These are phyloP conservation scores for Blastomyces percursus DNA, from an alignment of 2,329 filamentous ascomycete genomes.

Conservation along the genomic window DNA sequence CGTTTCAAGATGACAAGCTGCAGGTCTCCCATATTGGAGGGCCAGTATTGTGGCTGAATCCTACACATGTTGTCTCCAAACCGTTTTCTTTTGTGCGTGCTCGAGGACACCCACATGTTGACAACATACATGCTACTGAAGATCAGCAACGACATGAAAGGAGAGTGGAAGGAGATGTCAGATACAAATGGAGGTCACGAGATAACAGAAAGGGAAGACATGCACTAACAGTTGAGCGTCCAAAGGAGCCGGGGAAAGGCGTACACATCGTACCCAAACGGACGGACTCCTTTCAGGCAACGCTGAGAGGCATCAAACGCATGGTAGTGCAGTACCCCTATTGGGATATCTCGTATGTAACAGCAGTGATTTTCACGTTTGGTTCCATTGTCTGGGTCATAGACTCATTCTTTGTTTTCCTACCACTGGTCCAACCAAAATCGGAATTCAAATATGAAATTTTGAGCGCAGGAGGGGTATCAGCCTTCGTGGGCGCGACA, in stretches of 20 bases:
- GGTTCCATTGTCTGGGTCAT: conserved; percentile 47
- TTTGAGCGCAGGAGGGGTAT: conserved; percentile 47
- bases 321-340: conserved; percentile 44
- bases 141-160: not conserved
- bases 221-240: conserved; percentile 23
- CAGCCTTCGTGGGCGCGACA: conserved; percentile 56
- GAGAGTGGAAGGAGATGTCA: conserved; percentile 3
- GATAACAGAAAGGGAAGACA: conserved; percentile 43
- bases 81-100: not conserved
- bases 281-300: conserved; percentile 25
- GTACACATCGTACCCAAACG: conserved; percentile 23
- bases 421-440: conserved; percentile 45
- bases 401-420: conserved; percentile 54
- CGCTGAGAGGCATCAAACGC: conserved; percentile 31
- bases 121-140: not conserved
- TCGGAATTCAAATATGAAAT: conserved; percentile 46
- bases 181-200: conserved; percentile 30
- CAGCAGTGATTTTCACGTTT: conserved; percentile 44
- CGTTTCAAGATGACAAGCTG: not conserved
- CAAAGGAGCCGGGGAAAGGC: conserved; percentile 14
- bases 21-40: not conserved
- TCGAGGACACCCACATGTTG: not conserved
- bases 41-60: not conserved
- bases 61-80: not conserved
- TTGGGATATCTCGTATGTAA: conserved; percentile 48